Evolutionary conservation across 768 basidiomycete species (phyloP).

Genomic region (Collybia sp.): DNA sequence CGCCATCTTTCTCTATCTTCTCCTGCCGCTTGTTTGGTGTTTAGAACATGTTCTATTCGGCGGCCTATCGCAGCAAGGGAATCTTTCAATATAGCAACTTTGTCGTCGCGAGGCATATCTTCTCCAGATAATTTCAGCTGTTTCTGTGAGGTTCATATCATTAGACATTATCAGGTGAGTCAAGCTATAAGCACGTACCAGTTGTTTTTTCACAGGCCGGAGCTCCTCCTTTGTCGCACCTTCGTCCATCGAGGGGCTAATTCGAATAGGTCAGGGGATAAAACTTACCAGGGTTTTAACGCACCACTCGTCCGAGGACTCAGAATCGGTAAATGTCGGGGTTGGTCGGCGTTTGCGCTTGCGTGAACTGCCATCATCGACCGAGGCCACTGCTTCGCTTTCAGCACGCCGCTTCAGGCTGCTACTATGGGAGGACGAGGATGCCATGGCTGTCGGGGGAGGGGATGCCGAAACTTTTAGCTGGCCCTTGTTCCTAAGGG

Average conservation of each 20-base stretch:
- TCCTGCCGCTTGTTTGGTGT: slow-evolving; percentile 69
- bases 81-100: slow-evolving; percentile 93
- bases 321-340: slow-evolving; percentile 94
- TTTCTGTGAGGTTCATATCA: slow-evolving; percentile 51
- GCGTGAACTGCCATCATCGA: slow-evolving; percentile 62
- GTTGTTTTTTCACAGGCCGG: slow-evolving; percentile 93
- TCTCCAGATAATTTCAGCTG: slow-evolving; percentile 92
- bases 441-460: slow-evolving; percentile 65
- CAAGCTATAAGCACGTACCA: slow-evolving; percentile 45
- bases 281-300: slow-evolving; percentile 18
- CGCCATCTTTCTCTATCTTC: slow-evolving; percentile 87
- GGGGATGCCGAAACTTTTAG: slow-evolving; percentile 73
- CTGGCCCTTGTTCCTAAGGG: slow-evolving; percentile 65
- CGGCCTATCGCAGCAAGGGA: slow-evolving; percentile 91
- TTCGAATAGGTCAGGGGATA: background rate
- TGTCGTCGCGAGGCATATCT: slow-evolving; percentile 91
- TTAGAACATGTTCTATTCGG: slow-evolving; percentile 83
- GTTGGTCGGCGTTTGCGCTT: slow-evolving; percentile 93
- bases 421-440: slow-evolving; percentile 58
- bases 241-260: slow-evolving; percentile 94
- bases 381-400: slow-evolving; percentile 79
- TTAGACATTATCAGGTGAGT: background rate
- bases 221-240: slow-evolving; percentile 88
- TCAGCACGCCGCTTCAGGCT: slow-evolving; percentile 74
- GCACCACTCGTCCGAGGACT: slow-evolving; percentile 88